Evolutionary conservation across 345 rosid species (phyloP).

Genomic region (Cardamine resedifolia): DNA sequence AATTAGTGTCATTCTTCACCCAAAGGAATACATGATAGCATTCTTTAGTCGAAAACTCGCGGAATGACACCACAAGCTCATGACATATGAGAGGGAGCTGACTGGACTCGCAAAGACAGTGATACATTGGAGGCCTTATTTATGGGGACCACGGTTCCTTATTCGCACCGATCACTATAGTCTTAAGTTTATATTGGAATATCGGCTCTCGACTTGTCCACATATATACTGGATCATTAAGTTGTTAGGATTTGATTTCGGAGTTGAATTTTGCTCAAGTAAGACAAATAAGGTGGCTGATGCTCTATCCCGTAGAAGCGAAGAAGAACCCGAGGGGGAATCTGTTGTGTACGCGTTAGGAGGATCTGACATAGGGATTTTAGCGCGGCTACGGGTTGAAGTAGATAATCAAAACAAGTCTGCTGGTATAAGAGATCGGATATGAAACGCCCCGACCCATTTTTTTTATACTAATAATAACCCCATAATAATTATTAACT

Average conservation of each 20-base stretch:
- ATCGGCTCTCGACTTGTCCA: neutral
- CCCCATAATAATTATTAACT: too few species aligned
- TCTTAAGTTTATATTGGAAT: neutral
- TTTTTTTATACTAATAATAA: too few species aligned
- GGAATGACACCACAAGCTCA: neutral
- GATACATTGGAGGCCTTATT: neutral
- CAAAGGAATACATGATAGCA: neutral
- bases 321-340: too few species aligned
- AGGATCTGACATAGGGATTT: too few species aligned
- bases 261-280: neutral
- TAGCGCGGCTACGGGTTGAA: too few species aligned
- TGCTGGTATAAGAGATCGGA: too few species aligned
- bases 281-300: neutral
- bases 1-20: neutral
- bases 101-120: neutral
- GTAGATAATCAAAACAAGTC: too few species aligned
- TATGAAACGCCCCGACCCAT: too few species aligned
- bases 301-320: neutral
- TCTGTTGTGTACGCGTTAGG: too few species aligned
- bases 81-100: neutral
- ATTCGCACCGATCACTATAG: neutral
- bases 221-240: neutral
- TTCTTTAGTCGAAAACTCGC: neutral
- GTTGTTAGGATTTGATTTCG: neutral
- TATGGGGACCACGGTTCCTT: neutral